Evolutionary conservation across 2,329 filamentous ascomycete genomes (phyloP).

Genomic region (Trichocomaceae sp.): DNA sequence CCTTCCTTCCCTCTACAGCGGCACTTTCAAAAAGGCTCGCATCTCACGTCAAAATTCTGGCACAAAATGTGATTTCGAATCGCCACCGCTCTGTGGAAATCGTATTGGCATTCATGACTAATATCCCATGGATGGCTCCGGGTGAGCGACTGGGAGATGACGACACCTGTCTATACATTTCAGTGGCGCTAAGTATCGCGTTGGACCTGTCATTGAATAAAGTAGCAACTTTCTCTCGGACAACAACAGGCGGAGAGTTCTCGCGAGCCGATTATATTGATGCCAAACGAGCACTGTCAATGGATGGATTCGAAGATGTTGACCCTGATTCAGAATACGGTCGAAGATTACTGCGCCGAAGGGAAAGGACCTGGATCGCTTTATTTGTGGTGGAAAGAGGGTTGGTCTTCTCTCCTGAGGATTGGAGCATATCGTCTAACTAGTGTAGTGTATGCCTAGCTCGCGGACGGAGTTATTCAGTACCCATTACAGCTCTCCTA

Average conservation of each 20-base stretch:
- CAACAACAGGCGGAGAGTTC: slow-evolving; percentile 45
- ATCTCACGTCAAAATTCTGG: slow-evolving; percentile 57
- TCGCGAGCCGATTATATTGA: slow-evolving; percentile 63
- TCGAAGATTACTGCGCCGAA: slow-evolving; percentile 54
- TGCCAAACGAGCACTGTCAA: slow-evolving; percentile 55
- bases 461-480: slow-evolving; percentile 60
- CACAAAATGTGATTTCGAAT: slow-evolving; percentile 54
- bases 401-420: slow-evolving; percentile 25
- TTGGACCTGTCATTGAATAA: slow-evolving; percentile 66
- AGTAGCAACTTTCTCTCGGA: slow-evolving; percentile 53
- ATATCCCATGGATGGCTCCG: slow-evolving; percentile 66
- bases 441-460: slow-evolving; percentile 56
- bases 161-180: slow-evolving; percentile 65
- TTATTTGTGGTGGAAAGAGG: slow-evolving; percentile 67
- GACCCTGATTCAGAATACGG: slow-evolving; percentile 57
- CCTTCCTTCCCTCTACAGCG: slow-evolving; percentile 59
- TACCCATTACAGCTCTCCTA: slow-evolving; percentile 60
- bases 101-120: slow-evolving; percentile 67
- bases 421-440: not conserved
- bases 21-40: slow-evolving; percentile 61
- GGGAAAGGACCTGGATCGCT: slow-evolving; percentile 65
- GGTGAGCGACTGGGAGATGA: slow-evolving; percentile 48
- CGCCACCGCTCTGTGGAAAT: slow-evolving; percentile 66
- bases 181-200: slow-evolving; percentile 62
- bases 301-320: slow-evolving; percentile 62